phyloP scores from a whole-genome alignment of 1,284 basidiomycete genomes.

The Cutaneotrichosporon cyanovorans region DNA sequence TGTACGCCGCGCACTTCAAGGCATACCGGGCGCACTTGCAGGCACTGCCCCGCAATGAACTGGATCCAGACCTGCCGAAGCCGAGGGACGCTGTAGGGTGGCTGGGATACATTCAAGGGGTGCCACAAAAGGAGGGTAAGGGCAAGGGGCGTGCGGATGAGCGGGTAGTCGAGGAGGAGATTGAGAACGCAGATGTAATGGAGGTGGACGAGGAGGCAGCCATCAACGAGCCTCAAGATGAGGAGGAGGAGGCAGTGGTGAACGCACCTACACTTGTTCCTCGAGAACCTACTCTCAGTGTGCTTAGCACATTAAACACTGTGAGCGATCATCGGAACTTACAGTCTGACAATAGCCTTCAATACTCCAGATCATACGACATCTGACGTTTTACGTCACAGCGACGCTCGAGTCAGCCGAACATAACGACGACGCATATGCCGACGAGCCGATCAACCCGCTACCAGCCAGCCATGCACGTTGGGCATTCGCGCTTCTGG shows the following conservation, averaged over 20 bases:
- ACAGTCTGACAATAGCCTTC: constrained; percentile 19
- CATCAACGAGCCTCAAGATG: constrained; percentile 4
- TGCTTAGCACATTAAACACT: constrained; percentile 22
- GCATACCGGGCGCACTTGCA: constrained; percentile 8
- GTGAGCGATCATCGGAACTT: constrained; percentile 19
- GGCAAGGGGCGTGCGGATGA: constrained; percentile 10
- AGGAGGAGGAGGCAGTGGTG: constrained; percentile 5
- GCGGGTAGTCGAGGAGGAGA: constrained; percentile 6
- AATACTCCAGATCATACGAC: constrained; percentile 20
- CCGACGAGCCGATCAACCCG: constrained; percentile 16
- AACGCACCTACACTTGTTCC: neutral
- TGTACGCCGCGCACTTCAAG: constrained; percentile 29
- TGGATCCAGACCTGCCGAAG: constrained; percentile 11
- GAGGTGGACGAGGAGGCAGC: constrained; percentile 4
- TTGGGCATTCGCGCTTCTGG: constrained; percentile 77
- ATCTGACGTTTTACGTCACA: constrained; percentile 17
- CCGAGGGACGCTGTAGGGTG: constrained; percentile 11
- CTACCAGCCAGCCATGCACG: constrained; percentile 61
- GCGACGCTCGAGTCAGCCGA: neutral
- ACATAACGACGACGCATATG: neutral
- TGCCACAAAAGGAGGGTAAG: neutral
- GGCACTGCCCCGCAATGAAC: constrained; percentile 10
- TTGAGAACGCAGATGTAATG: constrained; percentile 6
- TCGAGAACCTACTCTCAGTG: constrained; percentile 30
- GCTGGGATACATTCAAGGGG: constrained; percentile 15